A percentile compares a stretch with the other conserved stretches of the same genome.
Conservation (phyloP, 805 yeast species). For the Lipomyces spencermartinsiae region DNA sequence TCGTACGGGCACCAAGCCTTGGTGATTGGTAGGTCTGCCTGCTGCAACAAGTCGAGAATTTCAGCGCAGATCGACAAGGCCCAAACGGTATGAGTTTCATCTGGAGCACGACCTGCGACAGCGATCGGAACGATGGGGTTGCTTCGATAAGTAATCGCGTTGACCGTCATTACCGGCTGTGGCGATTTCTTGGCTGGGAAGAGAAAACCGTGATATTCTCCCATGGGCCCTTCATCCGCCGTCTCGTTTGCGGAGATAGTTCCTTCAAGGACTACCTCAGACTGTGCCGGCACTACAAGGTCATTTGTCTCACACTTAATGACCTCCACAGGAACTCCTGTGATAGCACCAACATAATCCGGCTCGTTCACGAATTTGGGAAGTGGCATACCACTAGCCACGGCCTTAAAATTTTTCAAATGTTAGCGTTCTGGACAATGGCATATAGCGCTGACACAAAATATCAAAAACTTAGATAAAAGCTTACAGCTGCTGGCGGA, state of each 20-base stretch:
- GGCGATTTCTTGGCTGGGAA: slow-evolving; percentile 3
- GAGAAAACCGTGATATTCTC: slow-evolving; percentile 1
- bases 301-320: slow-evolving; percentile 2
- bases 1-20: slow-evolving; percentile 1
- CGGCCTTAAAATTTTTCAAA: neutral
- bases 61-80: slow-evolving; percentile 3
- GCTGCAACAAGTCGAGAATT: slow-evolving; percentile 1
- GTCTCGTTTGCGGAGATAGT: slow-evolving; percentile 3
- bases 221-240: neutral
- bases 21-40: slow-evolving; percentile 3
- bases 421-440: neutral
- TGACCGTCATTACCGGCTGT: neutral
- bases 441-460: neutral
- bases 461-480: neutral
- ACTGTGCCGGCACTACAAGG: neutral
- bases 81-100: neutral
- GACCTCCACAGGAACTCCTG: slow-evolving; percentile 3
- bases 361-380: slow-evolving; percentile 1
- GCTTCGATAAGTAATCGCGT: slow-evolving; percentile 1
- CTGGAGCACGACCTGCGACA: neutral
- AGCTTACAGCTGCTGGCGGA: slow-evolving; percentile 2
- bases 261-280: neutral
- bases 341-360: slow-evolving; percentile 2
- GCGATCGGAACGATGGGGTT: neutral
- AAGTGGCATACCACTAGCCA: neutral